Base-by-base conservation (phyloP, 768 basidiomycete genomes). In the Boletus rubropictus region DNA sequence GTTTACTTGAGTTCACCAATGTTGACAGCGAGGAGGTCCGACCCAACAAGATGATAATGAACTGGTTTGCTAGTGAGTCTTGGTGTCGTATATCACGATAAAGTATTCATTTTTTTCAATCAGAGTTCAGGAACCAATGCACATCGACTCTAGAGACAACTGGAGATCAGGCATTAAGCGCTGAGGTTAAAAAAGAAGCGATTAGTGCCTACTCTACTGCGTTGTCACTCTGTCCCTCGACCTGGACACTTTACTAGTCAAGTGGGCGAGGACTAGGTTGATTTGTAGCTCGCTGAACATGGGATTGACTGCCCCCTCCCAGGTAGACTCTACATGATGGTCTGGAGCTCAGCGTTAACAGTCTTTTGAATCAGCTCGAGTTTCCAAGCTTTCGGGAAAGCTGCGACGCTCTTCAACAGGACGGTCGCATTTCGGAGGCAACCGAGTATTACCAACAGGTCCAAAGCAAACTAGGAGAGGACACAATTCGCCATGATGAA, bases 241-340 rank as follows among this genome's bases (percentile, higher is more conserved):
- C 3, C 22, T 47, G 3, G 18, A 38, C 2, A 5, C n/a, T 11
- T 3, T 56, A 10, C 14, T 56, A 0, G 8, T 3, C 3, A 56
- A 56, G 28, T 56, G 55, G 54, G 42, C 17, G 11, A 25, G 6
- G 2, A 15, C n/a, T 1, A 21, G 20, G 28, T 14, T 56, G 17
- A 15, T 35, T 35, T 3, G 8, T 35, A 1, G 18, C 34, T 35
- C 34, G 12, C 17, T 18, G 5, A 35, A 20, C 4, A n/a, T 52
- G 9, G 47, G 7, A 9, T 12, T 52, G 12, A 17, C 1, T n/a
- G 32, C 21, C 5, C 31, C 52, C 2, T 6, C 11, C 3, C 34
- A 51, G 34, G 55, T 56, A 44, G 12, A 34, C 1, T 17, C 11
- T 14, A 3, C 5, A 10, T 11, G 11, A n/a, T 7, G 2, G 5